Evolutionary conservation across 2,329 filamentous ascomycete species (phyloP), one percentile per base, ranked within the genome.

Genomic region (Geosmithia putterillii): DNA sequence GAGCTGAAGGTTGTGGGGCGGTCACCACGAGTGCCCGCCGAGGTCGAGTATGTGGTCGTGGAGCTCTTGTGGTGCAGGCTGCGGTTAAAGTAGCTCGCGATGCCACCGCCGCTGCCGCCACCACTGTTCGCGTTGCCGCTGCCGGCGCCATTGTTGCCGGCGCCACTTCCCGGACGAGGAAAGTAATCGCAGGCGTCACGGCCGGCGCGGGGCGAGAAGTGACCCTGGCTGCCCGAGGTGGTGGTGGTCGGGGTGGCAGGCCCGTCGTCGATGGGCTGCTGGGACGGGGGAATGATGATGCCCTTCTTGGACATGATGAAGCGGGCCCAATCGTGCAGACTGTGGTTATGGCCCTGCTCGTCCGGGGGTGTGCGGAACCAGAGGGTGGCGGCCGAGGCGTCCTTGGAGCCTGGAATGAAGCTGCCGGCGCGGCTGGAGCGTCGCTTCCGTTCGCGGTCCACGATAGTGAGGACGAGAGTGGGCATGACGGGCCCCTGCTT

Each of bases 391-490:
- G 67, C 61, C 8, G 62, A 57, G 2, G 66, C 60, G 15, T 77
- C 71, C 53, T 72, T 77, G 45, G 61, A 68, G 7, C 64, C 57
- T 9, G 70, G 57, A 17, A 69, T 70, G 19, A 82, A 61, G 3
- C 73, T 74, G 4, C 73, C 70, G 3, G 79, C 74, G 47, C 78
- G 69, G 50, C 78, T 82, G 40, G 79, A 82, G 46, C 79, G 69
- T 41, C 79, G 72, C 52, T 81, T 82, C 44, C 75, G 71, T 48
- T 78, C 64, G 55, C 76, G 80, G 49, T 81, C 76, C 34, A 69
- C 65, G 40, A 82, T 60, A 48, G 65, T 73, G 34, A 82, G 54
- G 39, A 79, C 63, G 12, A 83, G 66, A 6, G 79, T 82, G 2
- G 76, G 76, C 7, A 77, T 58, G 4, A 72, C 64, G 10, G 74